Percentiles rank a stretch among this genome's conserved stretches.
Evolutionary conservation across 768 basidiomycete genomes (phyloP).

Genomic region (Termitomyces sp.): DNA sequence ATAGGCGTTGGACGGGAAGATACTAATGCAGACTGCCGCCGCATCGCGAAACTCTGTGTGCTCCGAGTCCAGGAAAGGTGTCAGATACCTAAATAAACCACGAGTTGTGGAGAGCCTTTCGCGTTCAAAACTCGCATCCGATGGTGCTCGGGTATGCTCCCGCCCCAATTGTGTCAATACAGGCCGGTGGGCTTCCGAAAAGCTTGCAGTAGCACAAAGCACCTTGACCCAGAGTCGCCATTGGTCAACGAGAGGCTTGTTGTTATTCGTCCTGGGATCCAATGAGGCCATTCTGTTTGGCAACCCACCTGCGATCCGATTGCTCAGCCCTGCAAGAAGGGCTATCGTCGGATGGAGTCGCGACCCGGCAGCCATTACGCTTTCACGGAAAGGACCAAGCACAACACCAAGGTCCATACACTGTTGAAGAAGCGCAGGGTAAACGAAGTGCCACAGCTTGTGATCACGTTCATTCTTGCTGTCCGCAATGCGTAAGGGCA

Average conservation of each 20-base stretch:
- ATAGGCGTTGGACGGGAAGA: conserved; percentile 73
- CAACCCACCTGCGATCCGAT: conserved; percentile 41
- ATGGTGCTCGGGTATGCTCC: conserved; percentile 65
- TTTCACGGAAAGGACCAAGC: conserved; percentile 52
- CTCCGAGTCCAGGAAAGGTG: conserved; percentile 85
- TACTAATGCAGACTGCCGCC: conserved; percentile 84
- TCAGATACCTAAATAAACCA: conserved; percentile 78
- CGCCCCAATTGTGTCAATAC: conserved; percentile 49
- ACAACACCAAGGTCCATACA: conserved; percentile 45
- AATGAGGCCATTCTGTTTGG: conserved; percentile 31
- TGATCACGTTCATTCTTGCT: conserved; percentile 64
- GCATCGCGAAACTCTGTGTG: conserved; percentile 79
- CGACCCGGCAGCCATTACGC: conserved; percentile 59
- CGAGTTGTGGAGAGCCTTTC: conserved; percentile 80
- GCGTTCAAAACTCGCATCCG: conserved; percentile 71
- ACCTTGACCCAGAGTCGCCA: conserved; percentile 84
- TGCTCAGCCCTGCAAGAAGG: conserved; percentile 67
- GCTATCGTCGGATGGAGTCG: conserved; percentile 71
- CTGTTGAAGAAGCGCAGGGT: conserved; percentile 55
- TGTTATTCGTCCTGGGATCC: conserved; percentile 56
- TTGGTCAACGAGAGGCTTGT: conserved; percentile 58
- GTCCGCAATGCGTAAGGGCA: conserved; percentile 65
- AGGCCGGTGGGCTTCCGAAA: conserved; percentile 54
- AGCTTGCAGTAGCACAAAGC: conserved; percentile 75
- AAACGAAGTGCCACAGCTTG: conserved; percentile 70